Evolutionary conservation across 148 eudicot species (phyloP).

Genomic region (Rheum nobile): DNA sequence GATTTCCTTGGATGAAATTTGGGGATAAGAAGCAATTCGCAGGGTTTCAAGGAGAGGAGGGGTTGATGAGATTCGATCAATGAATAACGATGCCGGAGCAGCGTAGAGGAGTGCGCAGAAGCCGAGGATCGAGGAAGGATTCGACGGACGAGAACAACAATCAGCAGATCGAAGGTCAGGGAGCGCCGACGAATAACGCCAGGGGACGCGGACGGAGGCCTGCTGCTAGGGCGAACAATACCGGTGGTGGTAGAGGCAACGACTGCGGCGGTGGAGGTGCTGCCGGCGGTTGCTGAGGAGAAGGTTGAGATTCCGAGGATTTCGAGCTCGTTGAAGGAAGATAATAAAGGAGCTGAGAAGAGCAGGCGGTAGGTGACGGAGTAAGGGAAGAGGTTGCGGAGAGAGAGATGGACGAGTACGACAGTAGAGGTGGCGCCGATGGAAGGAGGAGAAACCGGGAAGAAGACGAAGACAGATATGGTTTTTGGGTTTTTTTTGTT

Average conservation of each 20-base stretch:
- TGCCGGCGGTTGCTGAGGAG: neutral
- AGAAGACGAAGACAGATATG: too few species aligned
- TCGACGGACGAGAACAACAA: slow-evolving; percentile 11
- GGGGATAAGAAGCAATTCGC: neutral
- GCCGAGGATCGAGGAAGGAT: slow-evolving; percentile 40
- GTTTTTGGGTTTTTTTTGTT: too few species aligned
- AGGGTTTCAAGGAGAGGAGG: slow-evolving; percentile 12
- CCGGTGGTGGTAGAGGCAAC: too few species aligned
- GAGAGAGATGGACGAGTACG: slow-evolving; percentile 27
- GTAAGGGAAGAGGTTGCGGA: slow-evolving; percentile 25
- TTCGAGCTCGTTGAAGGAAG: too few species aligned
- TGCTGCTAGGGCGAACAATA: too few species aligned
- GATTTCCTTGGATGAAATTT: slow-evolving; percentile 1
- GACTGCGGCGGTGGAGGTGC: neutral
- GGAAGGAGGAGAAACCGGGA: too few species aligned
- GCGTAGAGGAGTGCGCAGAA: slow-evolving; percentile 57
- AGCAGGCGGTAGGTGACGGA: too few species aligned
- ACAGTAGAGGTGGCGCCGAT: slow-evolving; percentile 20
- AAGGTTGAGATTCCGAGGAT: neutral
- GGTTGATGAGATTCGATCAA: slow-evolving; percentile 9
- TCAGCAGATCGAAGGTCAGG: neutral
- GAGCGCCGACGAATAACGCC: too few species aligned
- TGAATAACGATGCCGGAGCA: slow-evolving; percentile 54
- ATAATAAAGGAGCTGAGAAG: too few species aligned
- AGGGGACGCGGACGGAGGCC: too few species aligned